Evolutionary conservation across 2,329 filamentous ascomycete species (phyloP), one percentile per base, ranked within the genome.

Genomic region (Xylariaceae sp.): DNA sequence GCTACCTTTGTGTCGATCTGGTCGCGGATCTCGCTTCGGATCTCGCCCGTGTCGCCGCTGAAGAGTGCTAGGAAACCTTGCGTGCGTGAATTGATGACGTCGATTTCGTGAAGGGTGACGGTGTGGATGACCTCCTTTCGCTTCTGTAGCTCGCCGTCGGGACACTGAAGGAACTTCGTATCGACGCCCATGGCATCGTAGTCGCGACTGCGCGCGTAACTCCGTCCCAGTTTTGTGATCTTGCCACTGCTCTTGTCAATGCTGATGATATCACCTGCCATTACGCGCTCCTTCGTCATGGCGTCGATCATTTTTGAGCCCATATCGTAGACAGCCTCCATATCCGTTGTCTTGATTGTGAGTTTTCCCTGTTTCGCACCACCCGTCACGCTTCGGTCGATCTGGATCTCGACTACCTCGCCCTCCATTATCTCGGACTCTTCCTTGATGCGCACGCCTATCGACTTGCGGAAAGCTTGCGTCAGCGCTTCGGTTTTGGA

Each of bases 261-360:
- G 53, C 89, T 95, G 66, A 99, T 95, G 63, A 99, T 94, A 70
- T 99, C 94, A 65, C 94, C 94, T 4, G 94, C 94, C 86, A 97
- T 96, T 61, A 99, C 90, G 66, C 95, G 92, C 77, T 99, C 94
- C 75, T 97, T 97, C 63, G 92, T 96, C 91, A 99, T 96, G 61
- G 91, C 91, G 70, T 99, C 94, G 63, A 99, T 99, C 94, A 99
- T 97, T 76, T 97, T 97, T 63, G 88, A 92, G 61, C 94, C 94
- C 92, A 99, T 96, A 68, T 99, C 94, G 76, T 97, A 99, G 62
- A 99, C 89, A 12, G 94, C 96, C 74, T 99, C 94, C 94, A 99
- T 99, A 72, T 99, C 94, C 54, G 92, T 97, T 10, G 94, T 99
- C 77, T 99, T 99, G 77, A 99, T 96, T 18, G 94, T 99, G 61